phyloP scores from a whole-genome alignment of 306 rosid species.

The Trifolium fragiferum region DNA sequence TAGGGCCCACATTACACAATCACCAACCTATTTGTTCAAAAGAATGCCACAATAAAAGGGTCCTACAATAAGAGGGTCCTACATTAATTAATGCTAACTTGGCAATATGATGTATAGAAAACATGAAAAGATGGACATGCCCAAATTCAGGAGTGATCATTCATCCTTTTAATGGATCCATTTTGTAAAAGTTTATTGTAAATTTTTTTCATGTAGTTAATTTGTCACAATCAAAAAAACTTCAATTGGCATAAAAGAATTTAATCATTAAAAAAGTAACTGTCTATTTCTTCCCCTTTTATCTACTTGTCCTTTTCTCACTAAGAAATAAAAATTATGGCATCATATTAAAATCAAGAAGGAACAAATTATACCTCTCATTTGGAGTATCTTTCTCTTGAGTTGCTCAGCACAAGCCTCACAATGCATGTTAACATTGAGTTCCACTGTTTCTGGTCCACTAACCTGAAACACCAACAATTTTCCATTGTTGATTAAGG shows the following conservation, averaged over 20 bases:
- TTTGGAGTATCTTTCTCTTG: constrained; percentile 83
- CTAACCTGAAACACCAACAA: constrained; percentile 60
- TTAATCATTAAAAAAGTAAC: constrained; percentile 38
- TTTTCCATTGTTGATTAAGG: neutral
- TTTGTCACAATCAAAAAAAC: constrained; percentile 39
- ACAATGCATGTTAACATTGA: constrained; percentile 92
- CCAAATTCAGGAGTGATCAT: constrained; percentile 30
- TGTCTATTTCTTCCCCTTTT: constrained; percentile 26
- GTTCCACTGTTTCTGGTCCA: constrained; percentile 78
- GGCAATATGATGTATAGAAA: constrained; percentile 41
- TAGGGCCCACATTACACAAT: constrained; percentile 36
- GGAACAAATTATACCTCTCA: constrained; percentile 70
- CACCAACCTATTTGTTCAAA: constrained; percentile 21
- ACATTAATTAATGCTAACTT: constrained; percentile 33
- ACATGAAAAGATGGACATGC: constrained; percentile 27
- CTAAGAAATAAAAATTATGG: constrained; percentile 20
- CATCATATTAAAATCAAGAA: constrained; percentile 29
- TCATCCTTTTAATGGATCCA: constrained; percentile 40
- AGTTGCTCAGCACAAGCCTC: constrained; percentile 95
- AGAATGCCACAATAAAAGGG: constrained; percentile 39
- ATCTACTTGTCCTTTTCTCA: constrained; percentile 13
- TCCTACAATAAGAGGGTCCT: constrained; percentile 41
- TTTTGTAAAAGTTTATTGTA: neutral
- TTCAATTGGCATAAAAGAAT: constrained; percentile 18
- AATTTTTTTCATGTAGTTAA: constrained; percentile 12